Evolutionary conservation across 2,329 filamentous ascomycete species (phyloP), one percentile per base, ranked within the genome.

Genomic region (Aspergillus pseudoterreus): DNA sequence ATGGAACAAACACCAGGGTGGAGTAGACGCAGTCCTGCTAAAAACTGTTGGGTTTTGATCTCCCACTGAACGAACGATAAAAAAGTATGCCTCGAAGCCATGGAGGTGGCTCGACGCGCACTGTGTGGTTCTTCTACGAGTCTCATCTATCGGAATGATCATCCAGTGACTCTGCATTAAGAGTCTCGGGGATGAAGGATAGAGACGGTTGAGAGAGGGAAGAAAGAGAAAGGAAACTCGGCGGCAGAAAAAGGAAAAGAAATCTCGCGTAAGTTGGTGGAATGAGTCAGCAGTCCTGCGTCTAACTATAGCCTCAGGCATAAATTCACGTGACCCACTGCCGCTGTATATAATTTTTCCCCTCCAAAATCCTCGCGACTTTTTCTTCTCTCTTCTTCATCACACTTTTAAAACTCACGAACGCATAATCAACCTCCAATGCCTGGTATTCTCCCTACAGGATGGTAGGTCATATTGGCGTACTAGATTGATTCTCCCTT

Each of bases 341-440:
- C 58, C 56, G 56, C 57, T 58, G 59, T 62, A 60, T 32, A 14
- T 46, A 17, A 15, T 44, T 44, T 17, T 17, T 17, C 35, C 35
- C 35, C 12, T 36, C n/a, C 15, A 36, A n/a, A 36, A 36, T 17
- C 14, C n/a, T 21, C 19, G 4, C 21, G 11, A 12, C 21, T 10
- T 3, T 30, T 6, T 15, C 30, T 47, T 35, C 21, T 32, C 39
- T 47, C 60, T 61, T 60, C 51, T 61, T 66, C 59, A 61, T 71
- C 62, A 73, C 71, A 74, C 71, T 69, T 70, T 58, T 63, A 63
- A 60, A 59, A 68, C 61, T 63, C 60, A 67, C 63, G 72, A 72
- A 75, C 72, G 72, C 72, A 74, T 75, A 75, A 75, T 75, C 72
- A 75, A 75, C 72, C 72, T 73, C 71, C 72, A 74, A 63, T 68